A percentile compares a stretch with the other conserved stretches of the same genome.
phyloP scores from a whole-genome alignment of 2,329 filamentous ascomycete genomes.

The Macrophomina phaseolina region DNA sequence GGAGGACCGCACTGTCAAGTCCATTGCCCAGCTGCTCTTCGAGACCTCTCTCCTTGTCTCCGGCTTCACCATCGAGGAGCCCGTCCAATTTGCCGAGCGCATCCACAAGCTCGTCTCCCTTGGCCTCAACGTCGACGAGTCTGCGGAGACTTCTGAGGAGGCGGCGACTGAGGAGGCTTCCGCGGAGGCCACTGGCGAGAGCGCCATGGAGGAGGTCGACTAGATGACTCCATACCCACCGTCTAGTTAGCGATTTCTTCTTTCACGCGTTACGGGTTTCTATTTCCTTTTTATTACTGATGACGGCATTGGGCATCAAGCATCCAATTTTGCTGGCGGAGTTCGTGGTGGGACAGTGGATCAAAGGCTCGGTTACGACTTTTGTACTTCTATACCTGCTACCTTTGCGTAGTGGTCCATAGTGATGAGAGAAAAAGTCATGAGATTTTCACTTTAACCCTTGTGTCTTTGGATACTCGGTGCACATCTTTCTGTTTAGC shows the following conservation, averaged over 20 bases:
- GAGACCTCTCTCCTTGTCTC: conserved; percentile 98
- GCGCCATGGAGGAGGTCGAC: conserved; percentile 99
- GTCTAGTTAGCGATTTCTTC: conserved; percentile 21
- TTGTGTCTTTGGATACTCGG: conserved; percentile 18
- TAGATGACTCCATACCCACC: conserved; percentile 54
- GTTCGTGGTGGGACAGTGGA: conserved; percentile 25
- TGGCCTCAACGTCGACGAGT: conserved; percentile 96
- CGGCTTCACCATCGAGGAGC: conserved; percentile 99
- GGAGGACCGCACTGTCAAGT: conserved; percentile 99
- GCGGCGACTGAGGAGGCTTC: conserved; percentile 64
- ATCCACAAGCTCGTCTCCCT: conserved; percentile 99
- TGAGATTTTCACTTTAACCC: conserved; percentile 26
- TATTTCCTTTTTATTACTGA: conserved; percentile 20
- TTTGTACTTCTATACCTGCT: conserved; percentile 25
- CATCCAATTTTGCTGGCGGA: conserved; percentile 24
- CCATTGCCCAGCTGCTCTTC: conserved; percentile 96
- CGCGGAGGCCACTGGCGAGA: conserved; percentile 75
- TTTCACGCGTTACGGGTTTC: conserved; percentile 24
- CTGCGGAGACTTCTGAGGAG: conserved; percentile 72
- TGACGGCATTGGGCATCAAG: conserved; percentile 26
- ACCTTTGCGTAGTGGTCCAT: conserved; percentile 22
- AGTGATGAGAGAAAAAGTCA: conserved; percentile 25
- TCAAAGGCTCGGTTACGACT: conserved; percentile 26
- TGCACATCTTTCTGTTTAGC: neutral
- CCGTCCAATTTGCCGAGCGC: conserved; percentile 95